phyloP scores from a whole-genome alignment of 805 yeast species.

The Sugiyamaella floridensis region DNA sequence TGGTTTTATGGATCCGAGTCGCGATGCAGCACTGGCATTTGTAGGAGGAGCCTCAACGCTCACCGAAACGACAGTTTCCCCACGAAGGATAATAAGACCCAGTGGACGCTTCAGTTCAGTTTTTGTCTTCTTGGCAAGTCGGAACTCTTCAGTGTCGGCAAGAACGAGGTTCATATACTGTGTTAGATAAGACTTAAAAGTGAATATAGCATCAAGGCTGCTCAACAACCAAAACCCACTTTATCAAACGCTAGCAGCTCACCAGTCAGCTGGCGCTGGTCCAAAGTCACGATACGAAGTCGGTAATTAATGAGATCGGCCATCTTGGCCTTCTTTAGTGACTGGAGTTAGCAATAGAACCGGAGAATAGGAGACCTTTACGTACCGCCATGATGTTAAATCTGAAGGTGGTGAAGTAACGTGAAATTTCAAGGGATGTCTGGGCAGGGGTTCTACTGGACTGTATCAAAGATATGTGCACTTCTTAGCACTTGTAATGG shows the following conservation, averaged over 20 bases:
- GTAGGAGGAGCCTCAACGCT: conserved; percentile 60
- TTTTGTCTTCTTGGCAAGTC: conserved; percentile 60
- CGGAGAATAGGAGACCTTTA: not conserved
- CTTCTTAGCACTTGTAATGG: too few species aligned
- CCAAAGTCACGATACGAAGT: conserved; percentile 67
- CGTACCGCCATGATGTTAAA: conserved; percentile 1
- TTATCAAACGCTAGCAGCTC: conserved; percentile 82
- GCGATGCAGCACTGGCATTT: conserved; percentile 32
- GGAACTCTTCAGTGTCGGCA: conserved; percentile 75
- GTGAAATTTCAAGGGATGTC: not conserved
- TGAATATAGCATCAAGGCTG: not conserved
- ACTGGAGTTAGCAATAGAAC: conserved; percentile 7
- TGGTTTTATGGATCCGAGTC: conserved; percentile 27
- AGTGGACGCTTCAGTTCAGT: conserved; percentile 63
- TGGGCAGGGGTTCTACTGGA: not conserved
- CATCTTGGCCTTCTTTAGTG: conserved; percentile 41
- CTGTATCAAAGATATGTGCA: too few species aligned
- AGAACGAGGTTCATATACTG: conserved; percentile 75
- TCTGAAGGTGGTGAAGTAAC: not conserved
- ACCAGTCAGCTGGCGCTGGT: conserved; percentile 72
- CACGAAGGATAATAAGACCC: conserved; percentile 79
- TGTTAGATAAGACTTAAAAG: not conserved
- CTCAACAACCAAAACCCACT: conserved; percentile 14
- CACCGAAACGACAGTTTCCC: conserved; percentile 74
- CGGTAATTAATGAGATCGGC: conserved; percentile 69